phyloP scores from a whole-genome alignment of 371 early-diverging fungal genomes.

The Mortierella sp. region DNA sequence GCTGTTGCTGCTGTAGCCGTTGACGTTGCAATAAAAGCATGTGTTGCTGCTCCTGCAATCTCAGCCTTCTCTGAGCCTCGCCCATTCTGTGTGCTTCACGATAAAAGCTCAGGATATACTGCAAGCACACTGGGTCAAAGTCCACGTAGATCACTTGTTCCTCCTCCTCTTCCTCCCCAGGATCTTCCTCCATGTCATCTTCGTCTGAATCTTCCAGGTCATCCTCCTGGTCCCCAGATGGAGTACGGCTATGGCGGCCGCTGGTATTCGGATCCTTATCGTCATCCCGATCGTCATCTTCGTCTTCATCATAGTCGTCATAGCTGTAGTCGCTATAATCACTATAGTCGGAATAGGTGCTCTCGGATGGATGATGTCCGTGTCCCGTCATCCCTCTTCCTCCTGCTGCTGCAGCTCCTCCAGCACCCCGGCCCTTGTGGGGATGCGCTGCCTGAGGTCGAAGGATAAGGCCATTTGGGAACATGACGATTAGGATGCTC shows the following conservation, averaged over 20 bases:
- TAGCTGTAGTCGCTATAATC: slow-evolving; percentile 59
- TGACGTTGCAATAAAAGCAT: slow-evolving; percentile 11
- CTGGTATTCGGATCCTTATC: not conserved
- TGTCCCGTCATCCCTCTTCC: slow-evolving; percentile 4
- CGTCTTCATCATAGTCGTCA: slow-evolving; percentile 62
- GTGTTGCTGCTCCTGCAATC: slow-evolving; percentile 27
- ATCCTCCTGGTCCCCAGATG: slow-evolving; percentile 9
- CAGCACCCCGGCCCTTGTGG: not conserved
- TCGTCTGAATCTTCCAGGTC: slow-evolving; percentile 43
- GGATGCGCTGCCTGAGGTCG: not conserved
- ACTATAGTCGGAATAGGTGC: slow-evolving; percentile 32
- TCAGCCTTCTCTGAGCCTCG: slow-evolving; percentile 22
- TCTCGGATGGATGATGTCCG: slow-evolving; percentile 32
- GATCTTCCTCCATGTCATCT: slow-evolving; percentile 43
- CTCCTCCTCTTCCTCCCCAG: slow-evolving; percentile 52
- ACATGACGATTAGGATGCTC: slow-evolving; percentile 83
- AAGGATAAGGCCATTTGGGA: slow-evolving; percentile 80
- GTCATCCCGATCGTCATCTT: slow-evolving; percentile 20
- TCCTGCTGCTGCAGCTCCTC: not conserved
- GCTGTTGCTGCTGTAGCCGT: slow-evolving; percentile 25
- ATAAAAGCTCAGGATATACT: slow-evolving; percentile 70
- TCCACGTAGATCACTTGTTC: slow-evolving; percentile 67
- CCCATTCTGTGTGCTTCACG: slow-evolving; percentile 47
- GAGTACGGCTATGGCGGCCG: not conserved
- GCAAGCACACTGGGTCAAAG: slow-evolving; percentile 70